phyloP scores from a whole-genome alignment of 192 early-diverging fungal genomes.

The Kickxella alabastrina region DNA sequence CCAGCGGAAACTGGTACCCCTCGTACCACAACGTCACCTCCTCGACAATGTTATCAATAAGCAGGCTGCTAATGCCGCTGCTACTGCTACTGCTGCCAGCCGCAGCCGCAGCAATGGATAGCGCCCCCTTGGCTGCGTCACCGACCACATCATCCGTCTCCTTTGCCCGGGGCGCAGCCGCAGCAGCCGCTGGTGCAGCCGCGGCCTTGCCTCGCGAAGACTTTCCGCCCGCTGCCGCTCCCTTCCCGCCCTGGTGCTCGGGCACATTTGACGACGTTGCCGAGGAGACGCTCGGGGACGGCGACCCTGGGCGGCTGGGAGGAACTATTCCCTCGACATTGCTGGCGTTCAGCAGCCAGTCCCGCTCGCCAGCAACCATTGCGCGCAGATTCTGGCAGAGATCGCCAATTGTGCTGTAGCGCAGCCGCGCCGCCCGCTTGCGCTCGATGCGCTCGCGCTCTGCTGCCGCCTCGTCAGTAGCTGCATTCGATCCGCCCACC shows the following conservation, averaged over 20 bases:
- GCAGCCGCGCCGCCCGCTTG: slow-evolving; percentile 34
- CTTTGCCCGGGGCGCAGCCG: not conserved
- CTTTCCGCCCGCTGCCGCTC: slow-evolving; percentile 2
- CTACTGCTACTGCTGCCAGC: not conserved
- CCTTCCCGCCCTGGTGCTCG: not conserved
- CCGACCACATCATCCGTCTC: slow-evolving; percentile 2
- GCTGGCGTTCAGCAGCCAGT: slow-evolving; percentile 9
- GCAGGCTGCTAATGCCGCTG: slow-evolving; percentile 7
- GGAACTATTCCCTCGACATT: not conserved
- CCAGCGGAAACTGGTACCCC: slow-evolving; percentile 51
- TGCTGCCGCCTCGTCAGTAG: slow-evolving; percentile 5
- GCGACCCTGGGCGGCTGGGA: slow-evolving; percentile 27
- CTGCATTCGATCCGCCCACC: not conserved
- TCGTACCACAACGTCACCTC: slow-evolving; percentile 47
- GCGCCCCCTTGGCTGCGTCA: not conserved
- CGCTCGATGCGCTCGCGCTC: slow-evolving; percentile 43
- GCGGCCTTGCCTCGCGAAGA: not conserved
- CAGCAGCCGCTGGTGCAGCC: not conserved
- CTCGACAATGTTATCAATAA: slow-evolving; percentile 41
- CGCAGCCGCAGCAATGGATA: slow-evolving; percentile 1
- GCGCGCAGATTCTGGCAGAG: slow-evolving; percentile 38
- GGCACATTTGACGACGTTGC: slow-evolving; percentile 13
- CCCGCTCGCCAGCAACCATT: slow-evolving; percentile 27
- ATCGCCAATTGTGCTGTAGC: slow-evolving; percentile 31
- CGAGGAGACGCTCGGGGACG: slow-evolving; percentile 21